Conservation (phyloP, 208 protist species). For the Angomonas desouzai region DNA sequence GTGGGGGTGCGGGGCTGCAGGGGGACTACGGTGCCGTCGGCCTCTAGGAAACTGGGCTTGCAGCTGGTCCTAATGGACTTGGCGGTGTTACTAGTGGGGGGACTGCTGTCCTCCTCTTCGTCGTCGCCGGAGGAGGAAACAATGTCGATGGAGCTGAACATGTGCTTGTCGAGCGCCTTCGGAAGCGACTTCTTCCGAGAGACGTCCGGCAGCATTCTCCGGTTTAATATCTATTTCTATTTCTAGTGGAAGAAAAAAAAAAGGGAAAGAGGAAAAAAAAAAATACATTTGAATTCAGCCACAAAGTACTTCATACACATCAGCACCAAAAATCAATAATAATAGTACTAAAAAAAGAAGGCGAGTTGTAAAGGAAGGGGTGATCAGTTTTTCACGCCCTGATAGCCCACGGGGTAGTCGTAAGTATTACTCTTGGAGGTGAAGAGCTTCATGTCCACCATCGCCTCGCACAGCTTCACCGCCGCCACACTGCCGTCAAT, state of each 20-base stretch:
- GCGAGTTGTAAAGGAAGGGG: not conserved
- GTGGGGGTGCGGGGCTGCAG: conserved; percentile 2
- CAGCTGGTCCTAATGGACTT: not conserved
- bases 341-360: conserved; percentile 1
- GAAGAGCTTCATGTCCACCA: not conserved
- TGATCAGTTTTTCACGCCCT: not conserved
- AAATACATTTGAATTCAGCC: too few species aligned
- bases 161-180: conserved; percentile 1
- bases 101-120: conserved; percentile 1
- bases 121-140: conserved; percentile 10
- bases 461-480: not conserved
- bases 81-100: not conserved
- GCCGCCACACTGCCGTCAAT: not conserved
- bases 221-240: not conserved
- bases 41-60: conserved; percentile 11
- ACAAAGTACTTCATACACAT: too few species aligned
- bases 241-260: not conserved
- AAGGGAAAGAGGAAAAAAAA: not conserved
- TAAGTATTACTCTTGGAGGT: not conserved
- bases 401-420: not conserved
- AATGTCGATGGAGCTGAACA: conserved; percentile 8
- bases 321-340: conserved; percentile 2
- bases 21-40: conserved; percentile 8
- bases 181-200: not conserved
- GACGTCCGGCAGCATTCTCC: not conserved